Evolutionary conservation across 257 asterid species (phyloP).

Genomic region (Petunia axillaris): DNA sequence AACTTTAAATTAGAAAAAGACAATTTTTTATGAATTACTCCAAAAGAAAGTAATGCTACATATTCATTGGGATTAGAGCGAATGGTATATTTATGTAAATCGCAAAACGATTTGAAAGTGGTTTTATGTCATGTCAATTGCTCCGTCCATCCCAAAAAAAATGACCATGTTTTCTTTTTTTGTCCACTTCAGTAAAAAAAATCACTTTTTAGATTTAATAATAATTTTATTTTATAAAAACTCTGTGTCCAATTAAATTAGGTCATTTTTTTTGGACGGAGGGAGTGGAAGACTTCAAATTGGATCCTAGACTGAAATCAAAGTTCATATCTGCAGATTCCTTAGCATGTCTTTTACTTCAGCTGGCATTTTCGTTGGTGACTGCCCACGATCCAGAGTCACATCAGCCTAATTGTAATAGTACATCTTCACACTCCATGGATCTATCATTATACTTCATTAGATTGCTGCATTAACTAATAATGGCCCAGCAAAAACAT

Average conservation of each 20-base stretch:
- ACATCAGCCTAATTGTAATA: background rate
- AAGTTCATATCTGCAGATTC: background rate
- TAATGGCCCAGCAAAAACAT: background rate
- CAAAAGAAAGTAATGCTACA: no score
- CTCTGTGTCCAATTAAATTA: no score
- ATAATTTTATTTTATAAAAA: no score
- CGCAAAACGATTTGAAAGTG: constrained; percentile 12
- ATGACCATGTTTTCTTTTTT: no score
- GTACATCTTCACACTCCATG: background rate
- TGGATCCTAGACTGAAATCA: background rate
- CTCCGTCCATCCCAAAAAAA: background rate
- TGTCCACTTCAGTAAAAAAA: no score
- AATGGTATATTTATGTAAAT: background rate
- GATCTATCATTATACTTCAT: background rate
- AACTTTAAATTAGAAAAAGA: no score
- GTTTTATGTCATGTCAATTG: background rate
- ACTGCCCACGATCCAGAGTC: background rate
- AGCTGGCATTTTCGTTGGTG: background rate
- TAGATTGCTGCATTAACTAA: background rate
- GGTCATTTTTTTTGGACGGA: no score
- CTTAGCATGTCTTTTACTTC: background rate
- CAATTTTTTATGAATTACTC: no score
- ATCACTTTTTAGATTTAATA: no score
- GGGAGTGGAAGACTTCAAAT: background rate
- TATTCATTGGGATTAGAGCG: no score